Conservation (phyloP, 2,329 filamentous ascomycete genomes). For the Claviceps sp. region DNA sequence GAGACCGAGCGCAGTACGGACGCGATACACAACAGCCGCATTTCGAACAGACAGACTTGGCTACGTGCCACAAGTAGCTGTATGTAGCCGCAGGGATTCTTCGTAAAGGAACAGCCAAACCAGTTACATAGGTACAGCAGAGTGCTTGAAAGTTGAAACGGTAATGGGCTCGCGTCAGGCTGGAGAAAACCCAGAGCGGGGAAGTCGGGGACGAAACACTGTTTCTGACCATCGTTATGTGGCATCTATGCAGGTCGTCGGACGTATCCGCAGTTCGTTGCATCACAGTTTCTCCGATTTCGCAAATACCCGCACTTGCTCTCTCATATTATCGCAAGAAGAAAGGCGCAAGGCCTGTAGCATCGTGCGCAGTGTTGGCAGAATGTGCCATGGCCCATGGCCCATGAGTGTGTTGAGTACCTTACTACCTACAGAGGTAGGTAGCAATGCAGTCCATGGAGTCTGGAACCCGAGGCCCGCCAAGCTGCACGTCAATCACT, state of each 20-base stretch:
- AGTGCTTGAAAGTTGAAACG: background rate
- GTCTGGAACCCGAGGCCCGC: background rate
- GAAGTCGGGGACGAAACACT: background rate
- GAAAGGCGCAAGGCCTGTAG: background rate
- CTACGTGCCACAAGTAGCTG: background rate
- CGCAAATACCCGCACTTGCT: background rate
- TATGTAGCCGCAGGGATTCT: background rate
- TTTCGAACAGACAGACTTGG: background rate
- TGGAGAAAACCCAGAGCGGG: background rate
- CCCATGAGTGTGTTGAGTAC: too few species aligned
- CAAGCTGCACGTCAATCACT: background rate
- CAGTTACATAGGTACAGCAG: background rate
- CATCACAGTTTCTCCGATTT: background rate
- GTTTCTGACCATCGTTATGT: background rate
- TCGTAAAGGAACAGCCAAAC: background rate
- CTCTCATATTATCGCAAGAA: background rate
- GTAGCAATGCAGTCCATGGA: background rate
- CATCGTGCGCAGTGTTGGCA: background rate
- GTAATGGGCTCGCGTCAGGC: background rate
- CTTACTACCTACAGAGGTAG: too few species aligned
- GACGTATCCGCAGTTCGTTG: background rate
- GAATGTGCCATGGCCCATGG: too few species aligned
- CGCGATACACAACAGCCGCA: background rate
- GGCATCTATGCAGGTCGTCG: background rate
- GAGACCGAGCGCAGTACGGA: background rate